Evolutionary conservation across 179 eudicot species (phyloP), one percentile per base, ranked within the genome.

Genomic region (Camellia oleifera): DNA sequence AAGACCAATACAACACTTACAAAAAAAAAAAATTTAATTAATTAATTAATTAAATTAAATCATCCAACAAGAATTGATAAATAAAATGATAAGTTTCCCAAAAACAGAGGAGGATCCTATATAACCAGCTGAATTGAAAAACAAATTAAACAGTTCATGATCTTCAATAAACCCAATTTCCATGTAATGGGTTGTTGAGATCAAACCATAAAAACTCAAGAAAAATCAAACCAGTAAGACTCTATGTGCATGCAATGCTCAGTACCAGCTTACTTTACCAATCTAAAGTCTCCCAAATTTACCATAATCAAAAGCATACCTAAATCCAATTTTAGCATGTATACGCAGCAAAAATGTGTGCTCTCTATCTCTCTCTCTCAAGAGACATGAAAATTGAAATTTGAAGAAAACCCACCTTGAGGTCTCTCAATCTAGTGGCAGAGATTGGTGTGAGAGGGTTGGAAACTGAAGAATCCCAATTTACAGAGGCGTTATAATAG

Each of bases 401-500:
- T 62, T 17, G 10, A 62, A 62, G 26, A 71, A 72, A 73, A 53
- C 76, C 60, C 62, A 73, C 76, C 76, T 71, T 54, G 42, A 5
- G 18, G 11, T 45, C n/a, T 54, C 46, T 23, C 42, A 12, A 52
- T 66, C 74, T 32, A 65, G 64, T 13, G 18, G 64, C 52, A 15
- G 26, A 53, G 40, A 32, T 67, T 23, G n/a, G 58, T 7, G 5
- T 32, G 3, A 8, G 46, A 40, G 61, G 53, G 11, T 54, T 23
- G 8, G 13, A 45, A 52, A 53, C 17, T 77, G 62, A 53, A 5
- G 12, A 53, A 15, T 53, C 67, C 61, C 14, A 40, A 54, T 40
- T 40, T 53, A 32, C 40, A 7, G 65, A 32, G 65, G 65, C 18
- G 64, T 44, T 74, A 74, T 74, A 56, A 42, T 32, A 42, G 52